phyloP scores from a whole-genome alignment of 2,329 filamentous ascomycete genomes.

The Coniochaeta prunicola region DNA sequence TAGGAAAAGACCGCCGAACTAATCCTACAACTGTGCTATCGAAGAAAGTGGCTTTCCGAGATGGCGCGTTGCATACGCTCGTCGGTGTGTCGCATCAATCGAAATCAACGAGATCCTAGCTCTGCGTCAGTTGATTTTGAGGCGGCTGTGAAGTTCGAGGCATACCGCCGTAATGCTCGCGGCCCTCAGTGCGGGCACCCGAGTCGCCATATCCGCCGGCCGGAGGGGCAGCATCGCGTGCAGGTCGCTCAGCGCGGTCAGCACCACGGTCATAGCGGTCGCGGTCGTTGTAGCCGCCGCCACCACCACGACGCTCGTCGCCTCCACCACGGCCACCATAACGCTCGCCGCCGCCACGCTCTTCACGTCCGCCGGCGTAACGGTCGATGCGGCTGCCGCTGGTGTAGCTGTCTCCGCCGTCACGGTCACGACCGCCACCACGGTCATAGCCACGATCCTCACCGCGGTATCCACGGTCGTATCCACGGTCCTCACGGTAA shows the following conservation, averaged over 20 bases:
- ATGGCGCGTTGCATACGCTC: background rate
- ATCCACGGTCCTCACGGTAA: conserved; percentile 44
- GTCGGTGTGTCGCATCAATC: background rate
- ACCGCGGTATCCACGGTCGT: conserved; percentile 44
- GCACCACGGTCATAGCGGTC: conserved; percentile 28
- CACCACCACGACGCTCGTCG: conserved; percentile 30
- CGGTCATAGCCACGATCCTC: conserved; percentile 39
- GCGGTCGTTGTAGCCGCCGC: conserved; percentile 33
- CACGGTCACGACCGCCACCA: conserved; percentile 27
- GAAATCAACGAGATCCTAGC: conserved; percentile 1
- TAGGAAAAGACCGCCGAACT: conserved; percentile 13
- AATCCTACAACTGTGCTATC: conserved; percentile 4
- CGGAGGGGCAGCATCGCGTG: conserved; percentile 19
- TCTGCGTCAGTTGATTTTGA: conserved; percentile 13
- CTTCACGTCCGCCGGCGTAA: conserved; percentile 22
- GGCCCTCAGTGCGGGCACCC: conserved; percentile 18
- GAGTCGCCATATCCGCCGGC: conserved; percentile 18
- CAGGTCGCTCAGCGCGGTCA: conserved; percentile 19
- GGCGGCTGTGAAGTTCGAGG: conserved; percentile 6
- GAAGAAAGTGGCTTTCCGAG: background rate
- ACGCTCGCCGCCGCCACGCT: conserved; percentile 43
- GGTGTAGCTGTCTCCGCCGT: conserved; percentile 21
- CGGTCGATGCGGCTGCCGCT: conserved; percentile 33
- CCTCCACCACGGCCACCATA: conserved; percentile 43
- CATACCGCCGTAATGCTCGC: conserved; percentile 21